Base-by-base conservation (phyloP, 2,329 filamentous ascomycete species). In the Calonectria pseudoturangicola region DNA sequence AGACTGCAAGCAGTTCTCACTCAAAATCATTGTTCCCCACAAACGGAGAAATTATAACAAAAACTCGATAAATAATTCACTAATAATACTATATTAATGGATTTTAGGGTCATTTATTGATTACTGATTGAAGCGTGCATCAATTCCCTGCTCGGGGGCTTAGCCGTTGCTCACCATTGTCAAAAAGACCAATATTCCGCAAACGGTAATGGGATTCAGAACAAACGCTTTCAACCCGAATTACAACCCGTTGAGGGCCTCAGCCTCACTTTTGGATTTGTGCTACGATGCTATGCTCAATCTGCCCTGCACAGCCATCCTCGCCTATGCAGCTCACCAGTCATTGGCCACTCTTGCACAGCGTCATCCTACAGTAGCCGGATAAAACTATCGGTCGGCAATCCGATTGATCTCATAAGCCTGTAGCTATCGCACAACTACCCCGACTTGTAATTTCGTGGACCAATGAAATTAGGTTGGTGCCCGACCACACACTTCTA, bases 261-360 rank as follows among this genome's bases (percentile, higher is more conserved):
- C 54, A 41, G 54, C 21, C 33, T 41, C 25, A 25, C n/a, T 27
- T 41, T 41, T 27, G n/a, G 13, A 41, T 6, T 41, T 28, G 36
- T 41, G 54, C 45, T 21, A 10, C 10, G 12, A 48, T 13, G 1
- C 10, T 25, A 16, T 36, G 7, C 54, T 39, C 21, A 60, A 15
- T 15, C 54, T 18, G 39, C 21, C 15, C 10, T 41, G 27, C 54
- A 41, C 54, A 60, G 54, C 54, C 54, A 60, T 60, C 6, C 36
- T 60, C 36, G 54, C 54, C n/a, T 58, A 28, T 39, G 54, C 21
- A 18, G 7, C 54, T 18, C 54, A 39, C 54, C n/a, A 27, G 54
- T 28, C 21, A 10, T 16, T 12, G 12, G 13, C 1, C n/a, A 27
- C 21, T 36, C 21, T 9, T 8, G 12, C 21, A 41, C 12, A 21